Base-by-base conservation (phyloP, 768 basidiomycete species). In the Dacryopinax spathularia region DNA sequence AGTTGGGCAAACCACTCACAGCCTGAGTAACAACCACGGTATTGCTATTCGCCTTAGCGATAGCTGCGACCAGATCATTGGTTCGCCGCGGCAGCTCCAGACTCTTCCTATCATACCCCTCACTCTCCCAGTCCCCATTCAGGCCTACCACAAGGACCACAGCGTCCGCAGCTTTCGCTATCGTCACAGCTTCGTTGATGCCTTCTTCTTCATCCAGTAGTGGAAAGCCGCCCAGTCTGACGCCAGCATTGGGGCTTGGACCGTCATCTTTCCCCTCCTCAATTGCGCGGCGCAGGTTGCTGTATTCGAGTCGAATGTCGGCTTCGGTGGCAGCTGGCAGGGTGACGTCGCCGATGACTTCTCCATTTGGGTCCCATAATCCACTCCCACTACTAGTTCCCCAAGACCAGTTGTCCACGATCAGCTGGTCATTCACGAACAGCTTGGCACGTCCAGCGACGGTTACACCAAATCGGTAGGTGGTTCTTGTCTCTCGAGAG, bases 131-230 rank as follows among this genome's bases (percentile, higher is more conserved):
- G 69, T 91, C 89, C 0, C 79, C 79, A 69, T 88, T 91, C 61
- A 90, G 75, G 1, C 90, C 90, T 34, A 91, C 84, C 37, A 92
- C 77, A 2, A 86, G 86, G 65, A 90, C 80, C 41, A 83, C 86
- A 0, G 77, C 82, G 68, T 91, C 89, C 1, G 87, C 86, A 29
- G 84, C 84, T 68, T 79, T 78, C 1, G 89, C 88, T 9, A 87
- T 69, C 63, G 79, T 67, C 37, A 89, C 83, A 3, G 89, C 89
- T 61, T 77, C 76, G 9, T 76, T 78, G 70, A 91, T 78, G 34
- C 81, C 78, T 22, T 77, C 76, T 61, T 88, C 83, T 0, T 80
- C 72, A 68, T 84, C 79, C 56, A 80, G 72, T 10, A 86, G 83
- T 65, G 82, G 82, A 2, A 83, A 84, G 27, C 87, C 89, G 29